These are phyloP conservation scores for Kwoniella bestiolae DNA, from an alignment of 768 basidiomycete species.

Conservation along the genomic window DNA sequence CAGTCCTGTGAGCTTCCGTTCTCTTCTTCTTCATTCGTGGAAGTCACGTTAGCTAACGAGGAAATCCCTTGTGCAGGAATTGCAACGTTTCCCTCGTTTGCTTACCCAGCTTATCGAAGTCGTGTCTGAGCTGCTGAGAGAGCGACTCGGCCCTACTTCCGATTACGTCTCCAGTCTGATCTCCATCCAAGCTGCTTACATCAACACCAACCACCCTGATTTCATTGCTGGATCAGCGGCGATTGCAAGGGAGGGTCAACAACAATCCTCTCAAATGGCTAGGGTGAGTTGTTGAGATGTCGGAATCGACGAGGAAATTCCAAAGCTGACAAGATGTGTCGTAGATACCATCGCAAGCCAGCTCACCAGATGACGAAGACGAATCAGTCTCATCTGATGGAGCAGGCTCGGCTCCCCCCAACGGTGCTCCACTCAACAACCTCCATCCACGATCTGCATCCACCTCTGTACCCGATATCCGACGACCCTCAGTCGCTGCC, in stretches of 20 bases:
- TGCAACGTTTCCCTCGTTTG: slow-evolving; percentile 91
- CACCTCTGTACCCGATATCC: slow-evolving; percentile 55
- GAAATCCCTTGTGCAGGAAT: slow-evolving; percentile 66
- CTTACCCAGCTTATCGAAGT: slow-evolving; percentile 94
- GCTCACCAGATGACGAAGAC: slow-evolving; percentile 65
- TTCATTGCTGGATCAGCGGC: slow-evolving; percentile 80
- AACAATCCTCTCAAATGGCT: slow-evolving; percentile 18
- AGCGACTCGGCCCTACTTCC: slow-evolving; percentile 92
- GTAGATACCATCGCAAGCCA: slow-evolving; percentile 57
- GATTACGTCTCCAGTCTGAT: slow-evolving; percentile 96
- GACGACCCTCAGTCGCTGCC: slow-evolving; percentile 25
- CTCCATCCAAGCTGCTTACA: slow-evolving; percentile 96
- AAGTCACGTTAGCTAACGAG: slow-evolving; percentile 8
- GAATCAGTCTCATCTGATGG: slow-evolving; percentile 64
- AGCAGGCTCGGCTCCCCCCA: slow-evolving; percentile 34
- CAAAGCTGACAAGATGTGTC: background rate
- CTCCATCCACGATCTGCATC: slow-evolving; percentile 66
- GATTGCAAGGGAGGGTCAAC: slow-evolving; percentile 51
- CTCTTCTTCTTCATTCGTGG: background rate
- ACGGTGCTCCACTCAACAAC: slow-evolving; percentile 18
- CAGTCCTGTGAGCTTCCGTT: slow-evolving; percentile 66
- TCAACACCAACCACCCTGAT: slow-evolving; percentile 97
- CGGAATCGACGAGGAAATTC: background rate
- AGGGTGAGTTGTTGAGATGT: slow-evolving; percentile 26
- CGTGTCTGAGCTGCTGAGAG: slow-evolving; percentile 92